Base-by-base conservation (phyloP, 108 stramenopile species). In the Skeletonema potamos region DNA sequence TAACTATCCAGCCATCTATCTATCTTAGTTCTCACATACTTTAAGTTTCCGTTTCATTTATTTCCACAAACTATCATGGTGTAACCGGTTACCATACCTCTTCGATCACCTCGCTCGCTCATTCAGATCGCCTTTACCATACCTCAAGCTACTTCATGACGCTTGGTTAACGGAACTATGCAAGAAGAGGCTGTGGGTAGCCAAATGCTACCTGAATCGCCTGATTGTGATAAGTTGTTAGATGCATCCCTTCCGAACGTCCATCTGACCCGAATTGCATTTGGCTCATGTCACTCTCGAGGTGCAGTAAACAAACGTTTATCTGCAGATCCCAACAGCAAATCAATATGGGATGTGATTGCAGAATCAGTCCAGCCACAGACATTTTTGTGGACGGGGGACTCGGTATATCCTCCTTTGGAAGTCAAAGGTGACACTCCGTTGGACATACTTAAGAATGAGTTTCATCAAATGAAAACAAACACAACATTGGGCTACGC, bases 351-450 rank as follows among this genome's bases (percentile, higher is more conserved):
- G 89, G 85, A 89, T 36, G 54, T 48, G 56, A 86, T 90, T 29
- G 34, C 54, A 1, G 24, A 41, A 8, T 46, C 41, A 1, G 32
- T 79, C 43, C 20, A 70, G 12, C 85, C 83, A 7, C 86, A 92
- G 58, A 75, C 78, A 6, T 94, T 86, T 73, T 64, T 94, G 11
- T 94, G 93, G 93, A 86, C 86, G 3, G 93, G 93, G 2, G 94
- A 95, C 82, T 81, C 94, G 18, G 67, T 92, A 5, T 95, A 95
- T 77, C 82, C 91, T 2, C 78, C 84, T 11, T 60, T 58, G 60
- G 64, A 67, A 44, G 41, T 74, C 12, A 86, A 83, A 18, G 86
- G 89, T 0, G 81, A 86, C 24, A 79, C 89, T 6, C 61, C 79
- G 3, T 30, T 84, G 1, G 61, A 73, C 7, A 67, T 77, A 11